A percentile compares a stretch with the other conserved stretches of the same genome.
These are phyloP conservation scores for Alternaria conjuncta DNA, from an alignment of 2,329 filamentous ascomycete genomes.

Conservation along the genomic window DNA sequence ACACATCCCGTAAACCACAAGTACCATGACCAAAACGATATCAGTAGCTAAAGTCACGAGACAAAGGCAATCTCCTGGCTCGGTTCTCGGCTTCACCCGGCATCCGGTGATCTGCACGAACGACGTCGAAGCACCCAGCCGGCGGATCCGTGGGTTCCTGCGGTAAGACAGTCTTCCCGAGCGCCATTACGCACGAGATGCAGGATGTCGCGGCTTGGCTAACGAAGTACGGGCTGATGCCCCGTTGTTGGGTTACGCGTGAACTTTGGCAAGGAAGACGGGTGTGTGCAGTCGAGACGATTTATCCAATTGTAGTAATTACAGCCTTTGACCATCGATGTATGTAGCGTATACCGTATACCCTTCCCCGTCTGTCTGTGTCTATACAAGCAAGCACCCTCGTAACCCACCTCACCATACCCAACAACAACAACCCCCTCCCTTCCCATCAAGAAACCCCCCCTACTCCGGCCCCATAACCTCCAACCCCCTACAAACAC, in stretches of 20 bases:
- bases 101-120: background rate
- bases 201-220: background rate
- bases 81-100: background rate
- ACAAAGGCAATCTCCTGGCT: background rate
- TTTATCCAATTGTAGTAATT: background rate
- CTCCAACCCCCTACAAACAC: conserved; percentile 41
- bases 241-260: too few relatives aligned
- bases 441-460: background rate
- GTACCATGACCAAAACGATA: background rate
- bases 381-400: background rate
- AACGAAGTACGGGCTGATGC: background rate
- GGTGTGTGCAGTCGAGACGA: background rate
- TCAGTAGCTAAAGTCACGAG: background rate
- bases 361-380: fast-evolving
- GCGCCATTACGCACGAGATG: background rate
- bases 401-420: fast-evolving
- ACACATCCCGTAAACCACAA: background rate
- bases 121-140: background rate
- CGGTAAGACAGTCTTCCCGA: background rate
- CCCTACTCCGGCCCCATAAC: conserved; percentile 39
- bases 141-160: background rate
- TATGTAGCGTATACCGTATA: background rate
- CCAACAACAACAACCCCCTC: too few relatives aligned
- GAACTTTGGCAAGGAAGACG: too few relatives aligned
- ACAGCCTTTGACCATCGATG: too few relatives aligned